Conservation (phyloP, 2,329 filamentous ascomycete species). For the Verticillium klebahnii region DNA sequence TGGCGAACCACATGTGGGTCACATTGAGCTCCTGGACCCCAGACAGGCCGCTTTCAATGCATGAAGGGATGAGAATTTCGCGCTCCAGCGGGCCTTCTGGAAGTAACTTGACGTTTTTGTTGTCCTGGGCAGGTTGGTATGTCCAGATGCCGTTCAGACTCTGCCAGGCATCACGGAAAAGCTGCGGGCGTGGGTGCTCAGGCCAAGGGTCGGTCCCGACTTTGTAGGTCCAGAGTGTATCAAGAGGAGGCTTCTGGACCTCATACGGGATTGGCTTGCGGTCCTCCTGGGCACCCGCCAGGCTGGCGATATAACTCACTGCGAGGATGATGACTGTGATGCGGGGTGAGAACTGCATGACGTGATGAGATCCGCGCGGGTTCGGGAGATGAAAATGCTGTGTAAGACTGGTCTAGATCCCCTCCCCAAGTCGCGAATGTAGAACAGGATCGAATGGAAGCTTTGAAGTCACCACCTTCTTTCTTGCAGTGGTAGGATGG, state of each 20-base stretch:
- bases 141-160: conserved; percentile 57
- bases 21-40: conserved; percentile 39
- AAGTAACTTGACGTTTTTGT: conserved; percentile 2
- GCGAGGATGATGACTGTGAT: neutral
- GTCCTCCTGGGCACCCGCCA: neutral
- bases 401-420: neutral
- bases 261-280: conserved; percentile 22
- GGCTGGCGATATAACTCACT: neutral
- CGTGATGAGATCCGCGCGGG: neutral
- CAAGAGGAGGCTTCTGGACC: conserved; percentile 34
- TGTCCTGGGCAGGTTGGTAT: conserved; percentile 32
- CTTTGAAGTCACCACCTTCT: neutral
- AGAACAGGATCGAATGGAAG: neutral
- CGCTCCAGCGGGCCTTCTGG: conserved; percentile 22
- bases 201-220: conserved; percentile 52
- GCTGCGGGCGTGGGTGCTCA: conserved; percentile 53
- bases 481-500: neutral
- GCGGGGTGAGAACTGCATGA: neutral
- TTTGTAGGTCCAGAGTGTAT: conserved; percentile 47
- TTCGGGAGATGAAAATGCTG: neutral
- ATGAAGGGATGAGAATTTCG: conserved; percentile 38
- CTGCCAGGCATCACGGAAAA: conserved; percentile 48
- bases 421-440: neutral
- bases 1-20: conserved; percentile 45
- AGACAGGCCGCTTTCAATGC: conserved; percentile 41